A percentile compares a stretch with the other conserved stretches of the same genome.
phyloP scores from a whole-genome alignment of 257 asterid genomes.

The Ajuga chamaepitys region DNA sequence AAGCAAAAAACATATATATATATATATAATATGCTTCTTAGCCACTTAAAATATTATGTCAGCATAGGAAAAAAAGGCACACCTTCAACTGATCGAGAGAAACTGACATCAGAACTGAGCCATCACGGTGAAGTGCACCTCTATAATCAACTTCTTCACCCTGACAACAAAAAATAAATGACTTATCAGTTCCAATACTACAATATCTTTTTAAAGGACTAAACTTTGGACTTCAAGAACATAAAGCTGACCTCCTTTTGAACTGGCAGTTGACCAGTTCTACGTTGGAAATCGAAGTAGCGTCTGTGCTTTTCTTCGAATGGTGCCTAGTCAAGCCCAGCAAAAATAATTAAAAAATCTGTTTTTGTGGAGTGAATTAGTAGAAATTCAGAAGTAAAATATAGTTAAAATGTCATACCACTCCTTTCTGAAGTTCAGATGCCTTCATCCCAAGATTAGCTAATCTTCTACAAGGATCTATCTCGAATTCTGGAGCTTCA shows the following conservation, averaged over 20 bases:
- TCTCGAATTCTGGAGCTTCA: slow-evolving; percentile 92
- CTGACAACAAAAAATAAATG: slow-evolving; percentile 27
- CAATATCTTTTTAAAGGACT: background rate
- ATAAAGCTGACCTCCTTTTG: slow-evolving; percentile 72
- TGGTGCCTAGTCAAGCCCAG: slow-evolving; percentile 46
- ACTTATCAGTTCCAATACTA: slow-evolving; percentile 10
- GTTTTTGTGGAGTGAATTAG: background rate
- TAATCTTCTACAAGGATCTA: slow-evolving; percentile 92
- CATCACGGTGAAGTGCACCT: slow-evolving; percentile 99
- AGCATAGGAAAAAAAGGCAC: background rate
- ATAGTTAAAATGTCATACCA: slow-evolving; percentile 48
- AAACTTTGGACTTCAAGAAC: background rate
- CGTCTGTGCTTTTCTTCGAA: slow-evolving; percentile 90
- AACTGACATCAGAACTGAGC: slow-evolving; percentile 94
- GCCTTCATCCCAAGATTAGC: slow-evolving; percentile 95
- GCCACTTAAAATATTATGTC: background rate
- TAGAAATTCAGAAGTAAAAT: slow-evolving; percentile 8
- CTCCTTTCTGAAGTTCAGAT: slow-evolving; percentile 94
- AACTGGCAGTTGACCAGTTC: slow-evolving; percentile 83
- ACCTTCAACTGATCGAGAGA: slow-evolving; percentile 95
- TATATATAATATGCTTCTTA: background rate
- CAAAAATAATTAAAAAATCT: background rate
- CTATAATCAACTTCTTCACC: slow-evolving; percentile 97
- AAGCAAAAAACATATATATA: too few relatives aligned
- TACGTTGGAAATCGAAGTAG: slow-evolving; percentile 94